A percentile compares a stretch with the other conserved stretches of the same genome.
Conservation (phyloP, 306 rosid species). For the Vachellia collinsii region DNA sequence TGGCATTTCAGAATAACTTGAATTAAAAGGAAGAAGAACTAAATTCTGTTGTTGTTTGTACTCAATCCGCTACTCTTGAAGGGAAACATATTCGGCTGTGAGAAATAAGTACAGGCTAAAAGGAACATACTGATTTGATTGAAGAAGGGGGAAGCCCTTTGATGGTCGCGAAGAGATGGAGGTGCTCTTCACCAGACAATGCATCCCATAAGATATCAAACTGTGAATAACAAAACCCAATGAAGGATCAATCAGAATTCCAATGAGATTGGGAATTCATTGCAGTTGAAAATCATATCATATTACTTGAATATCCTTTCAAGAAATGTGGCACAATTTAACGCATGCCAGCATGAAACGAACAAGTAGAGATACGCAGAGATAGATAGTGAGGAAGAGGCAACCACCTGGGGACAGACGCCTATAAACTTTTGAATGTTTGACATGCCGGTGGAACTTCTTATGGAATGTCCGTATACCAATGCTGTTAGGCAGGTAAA, state of each 20-base stretch:
- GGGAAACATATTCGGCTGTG: background rate
- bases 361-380: constrained; percentile 4
- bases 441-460: constrained; percentile 73
- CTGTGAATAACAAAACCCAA: constrained; percentile 46
- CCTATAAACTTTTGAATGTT: constrained; percentile 77
- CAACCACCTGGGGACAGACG: constrained; percentile 91
- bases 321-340: constrained; percentile 18
- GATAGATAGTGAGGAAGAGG: constrained; percentile 7
- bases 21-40: constrained; percentile 26
- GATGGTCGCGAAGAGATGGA: constrained; percentile 78
- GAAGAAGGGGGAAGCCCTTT: constrained; percentile 77
- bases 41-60: background rate
- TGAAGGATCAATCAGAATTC: constrained; percentile 17
- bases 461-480: constrained; percentile 74
- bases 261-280: constrained; percentile 15
- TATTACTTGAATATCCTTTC: constrained; percentile 10
- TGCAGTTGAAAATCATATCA: constrained; percentile 17
- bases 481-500: constrained; percentile 56
- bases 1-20: constrained; percentile 41
- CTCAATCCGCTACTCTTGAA: background rate
- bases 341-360: constrained; percentile 24
- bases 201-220: constrained; percentile 93
- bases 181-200: constrained; percentile 80
- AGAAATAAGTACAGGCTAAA: constrained; percentile 29
- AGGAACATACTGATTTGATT: constrained; percentile 60